Conservation (phyloP, 257 asterid species). For the Solanum raphanifolium region DNA sequence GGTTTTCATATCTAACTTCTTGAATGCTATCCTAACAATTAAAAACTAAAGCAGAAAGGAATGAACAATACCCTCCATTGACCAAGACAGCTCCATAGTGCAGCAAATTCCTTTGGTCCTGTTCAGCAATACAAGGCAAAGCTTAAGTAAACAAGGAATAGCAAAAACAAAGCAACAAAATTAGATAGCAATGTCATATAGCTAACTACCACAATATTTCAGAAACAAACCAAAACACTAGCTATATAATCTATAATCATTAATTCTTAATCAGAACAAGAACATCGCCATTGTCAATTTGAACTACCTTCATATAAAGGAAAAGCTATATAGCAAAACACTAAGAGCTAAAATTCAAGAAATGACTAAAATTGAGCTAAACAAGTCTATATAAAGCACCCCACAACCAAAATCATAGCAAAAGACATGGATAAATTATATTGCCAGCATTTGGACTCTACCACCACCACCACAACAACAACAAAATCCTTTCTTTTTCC, state of each 20-base stretch:
- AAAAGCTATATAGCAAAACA: background rate
- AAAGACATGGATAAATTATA: background rate
- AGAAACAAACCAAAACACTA: background rate
- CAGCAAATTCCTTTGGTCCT: slow-evolving; percentile 80
- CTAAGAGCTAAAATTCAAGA: background rate
- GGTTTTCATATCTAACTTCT: background rate
- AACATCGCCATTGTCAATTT: background rate
- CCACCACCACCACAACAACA: background rate
- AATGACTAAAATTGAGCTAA: background rate
- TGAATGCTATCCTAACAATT: background rate
- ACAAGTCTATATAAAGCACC: background rate
- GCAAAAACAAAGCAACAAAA: background rate
- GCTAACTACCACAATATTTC: background rate
- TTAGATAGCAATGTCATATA: background rate
- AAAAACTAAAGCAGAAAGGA: background rate
- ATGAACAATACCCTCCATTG: slow-evolving; percentile 59
- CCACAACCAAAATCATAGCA: background rate
- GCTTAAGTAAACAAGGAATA: background rate
- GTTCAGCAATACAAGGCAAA: background rate
- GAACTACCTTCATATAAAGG: background rate
- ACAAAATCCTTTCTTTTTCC: background rate
- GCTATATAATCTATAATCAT: background rate
- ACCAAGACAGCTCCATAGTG: slow-evolving; percentile 71
- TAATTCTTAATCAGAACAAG: background rate
- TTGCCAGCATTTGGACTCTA: background rate